These are phyloP conservation scores for Pelagophyceae sp. DNA, from an alignment of 352 stramenopile species.

Conservation along the genomic window DNA sequence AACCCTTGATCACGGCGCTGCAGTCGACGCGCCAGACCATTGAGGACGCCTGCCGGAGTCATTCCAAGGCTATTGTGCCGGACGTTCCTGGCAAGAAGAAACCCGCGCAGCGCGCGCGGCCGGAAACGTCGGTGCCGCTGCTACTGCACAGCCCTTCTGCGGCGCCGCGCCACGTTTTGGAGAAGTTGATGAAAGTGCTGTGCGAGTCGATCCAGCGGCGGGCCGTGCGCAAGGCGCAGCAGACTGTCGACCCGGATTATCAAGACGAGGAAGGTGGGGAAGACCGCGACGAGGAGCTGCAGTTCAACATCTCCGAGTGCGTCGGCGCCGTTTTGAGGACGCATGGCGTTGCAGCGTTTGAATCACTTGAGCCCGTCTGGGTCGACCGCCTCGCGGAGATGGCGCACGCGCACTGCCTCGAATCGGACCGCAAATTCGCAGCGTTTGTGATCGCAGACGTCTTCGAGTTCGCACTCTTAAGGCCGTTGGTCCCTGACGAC, in stretches of 20 bases:
- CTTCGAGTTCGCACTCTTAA: conserved; percentile 1
- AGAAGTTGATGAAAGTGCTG: too few relatives aligned
- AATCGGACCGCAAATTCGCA: conserved; percentile 1
- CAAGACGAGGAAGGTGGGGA: not conserved
- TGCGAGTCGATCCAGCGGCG: conserved; percentile 4
- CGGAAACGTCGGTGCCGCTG: not conserved
- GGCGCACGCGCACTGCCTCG: conserved; percentile 4
- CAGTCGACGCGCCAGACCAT: not conserved
- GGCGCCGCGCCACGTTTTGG: not conserved
- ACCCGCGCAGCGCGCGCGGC: not conserved
- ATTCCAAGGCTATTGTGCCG: not conserved
- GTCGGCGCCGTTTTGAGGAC: not conserved
- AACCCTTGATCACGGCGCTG: not conserved
- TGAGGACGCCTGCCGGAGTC: conserved; percentile 7
- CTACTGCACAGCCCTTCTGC: not conserved
- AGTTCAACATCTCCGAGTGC: not conserved
- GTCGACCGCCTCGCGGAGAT: not conserved
- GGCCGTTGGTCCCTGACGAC: not conserved
- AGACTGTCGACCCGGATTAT: not conserved
- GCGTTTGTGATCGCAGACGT: not conserved
- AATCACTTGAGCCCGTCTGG: not conserved
- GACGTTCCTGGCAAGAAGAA: not conserved
- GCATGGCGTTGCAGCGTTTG: not conserved
- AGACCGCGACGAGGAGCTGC: not conserved
- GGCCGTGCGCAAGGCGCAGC: not conserved